Evolutionary conservation across 139 green algal species (phyloP), one percentile per base, ranked within the genome.

Genomic region (Coelastrella sp.): DNA sequence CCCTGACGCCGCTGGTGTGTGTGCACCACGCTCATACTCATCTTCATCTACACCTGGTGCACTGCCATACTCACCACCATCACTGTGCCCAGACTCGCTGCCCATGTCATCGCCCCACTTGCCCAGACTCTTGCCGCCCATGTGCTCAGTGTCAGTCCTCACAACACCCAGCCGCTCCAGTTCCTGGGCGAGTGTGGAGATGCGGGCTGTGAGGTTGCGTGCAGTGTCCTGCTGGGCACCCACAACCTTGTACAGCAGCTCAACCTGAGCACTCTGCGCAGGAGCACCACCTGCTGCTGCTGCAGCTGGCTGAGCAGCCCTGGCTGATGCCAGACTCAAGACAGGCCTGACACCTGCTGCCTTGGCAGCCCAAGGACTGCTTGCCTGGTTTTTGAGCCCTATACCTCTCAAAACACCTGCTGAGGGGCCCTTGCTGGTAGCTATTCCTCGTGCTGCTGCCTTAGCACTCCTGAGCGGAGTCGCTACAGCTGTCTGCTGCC

Each of bases 181-280:
- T 49, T 91, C n/a, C 24, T 27, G n/a, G 7, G 15, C 14, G 6
- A 91, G 56, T 19, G 22, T 66, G 56, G 73, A 75, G 27, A 91
- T 82, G 19, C 79, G 79, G 19, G 56, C 59, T 6, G 65, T 35
- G 7, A 91, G 65, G 68, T 91, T 91, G 8, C 22, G 19, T 8
- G 79, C 87, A n/a, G 78, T 83, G 65, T 76, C 87, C 56, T 84
- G 87, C 79, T 91, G 87, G 20, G 65, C 87, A 11, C 20, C 20
- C 12, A 91, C 24, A 56, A 82, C 66, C 63, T 87, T 63, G 79
- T 91, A 91, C 66, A 87, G n/a, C 78, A 91, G 79, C 66, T 88
- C 78, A 25, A 84, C 58, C 27, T 91, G 78, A 8, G 35, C 63
- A 59, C 59, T 91, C 20, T 12, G 15, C 5, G 20, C 65, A 49